Evolutionary conservation across 1,284 basidiomycete species (phyloP).

Genomic region (Erythrobasidium hasegawianum): DNA sequence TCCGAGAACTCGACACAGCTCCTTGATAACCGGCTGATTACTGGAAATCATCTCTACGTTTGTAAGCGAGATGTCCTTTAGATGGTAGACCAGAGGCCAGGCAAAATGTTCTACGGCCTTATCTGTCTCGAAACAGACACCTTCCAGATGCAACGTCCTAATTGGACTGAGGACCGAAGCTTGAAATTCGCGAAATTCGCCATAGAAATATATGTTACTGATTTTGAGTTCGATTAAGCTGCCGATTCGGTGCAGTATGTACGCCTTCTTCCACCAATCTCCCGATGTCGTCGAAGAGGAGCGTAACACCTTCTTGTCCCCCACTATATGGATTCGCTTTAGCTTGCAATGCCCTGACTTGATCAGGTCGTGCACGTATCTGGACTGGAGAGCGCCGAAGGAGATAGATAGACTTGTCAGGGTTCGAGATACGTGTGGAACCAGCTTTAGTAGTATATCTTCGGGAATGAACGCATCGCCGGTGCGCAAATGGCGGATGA

Average conservation of each 20-base stretch:
- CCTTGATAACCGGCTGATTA: too few species aligned
- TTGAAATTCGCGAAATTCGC: neutral
- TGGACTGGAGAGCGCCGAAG: slow-evolving; percentile 2
- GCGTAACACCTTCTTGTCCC: too few species aligned
- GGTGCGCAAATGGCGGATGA: neutral
- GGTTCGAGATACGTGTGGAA: neutral
- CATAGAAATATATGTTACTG: slow-evolving; percentile 6
- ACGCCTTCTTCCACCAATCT: slow-evolving; percentile 10
- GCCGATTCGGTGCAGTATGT: slow-evolving; percentile 4
- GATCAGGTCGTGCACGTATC: neutral
- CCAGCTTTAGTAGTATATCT: slow-evolving; percentile 4
- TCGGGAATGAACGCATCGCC: neutral
- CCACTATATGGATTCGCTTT: too few species aligned
- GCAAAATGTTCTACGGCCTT: neutral
- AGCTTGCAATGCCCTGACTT: neutral
- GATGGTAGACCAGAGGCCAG: neutral
- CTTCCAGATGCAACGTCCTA: neutral
- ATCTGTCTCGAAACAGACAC: neutral
- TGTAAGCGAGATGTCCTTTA: neutral
- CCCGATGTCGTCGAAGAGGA: too few species aligned
- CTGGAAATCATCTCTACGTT: too few species aligned
- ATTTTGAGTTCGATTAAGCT: slow-evolving; percentile 7
- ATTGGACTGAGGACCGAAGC: slow-evolving; percentile 19
- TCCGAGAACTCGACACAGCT: too few species aligned
- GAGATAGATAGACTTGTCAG: slow-evolving; percentile 4